phyloP scores from a whole-genome alignment of 2,329 filamentous ascomycete species.

The Claviceps sp. region DNA sequence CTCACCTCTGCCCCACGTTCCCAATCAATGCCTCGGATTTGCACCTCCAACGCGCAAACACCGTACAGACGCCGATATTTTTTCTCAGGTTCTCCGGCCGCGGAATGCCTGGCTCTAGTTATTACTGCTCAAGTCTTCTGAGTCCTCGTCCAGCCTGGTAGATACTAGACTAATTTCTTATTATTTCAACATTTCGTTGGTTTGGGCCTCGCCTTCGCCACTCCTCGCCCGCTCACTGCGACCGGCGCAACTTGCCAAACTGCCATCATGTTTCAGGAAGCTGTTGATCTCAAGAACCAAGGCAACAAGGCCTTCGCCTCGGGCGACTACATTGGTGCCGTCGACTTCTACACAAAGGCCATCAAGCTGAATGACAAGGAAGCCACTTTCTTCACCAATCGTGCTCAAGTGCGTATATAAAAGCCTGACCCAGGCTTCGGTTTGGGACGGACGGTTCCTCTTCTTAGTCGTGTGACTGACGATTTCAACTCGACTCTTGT shows the following conservation, averaged over 20 bases:
- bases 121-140: not conserved
- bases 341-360: conserved; percentile 75
- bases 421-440: conserved; percentile 2
- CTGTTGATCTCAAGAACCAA: conserved; percentile 75
- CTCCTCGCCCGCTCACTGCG: not conserved
- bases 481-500: not conserved
- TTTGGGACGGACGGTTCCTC: conserved; percentile 5
- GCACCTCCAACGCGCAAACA: not conserved
- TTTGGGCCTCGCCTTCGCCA: not conserved
- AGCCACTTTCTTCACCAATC: conserved; percentile 84
- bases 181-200: not conserved
- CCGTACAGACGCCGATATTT: conserved; percentile 1
- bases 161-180: not conserved
- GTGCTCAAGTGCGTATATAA: conserved; percentile 64
- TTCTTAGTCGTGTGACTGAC: conserved; percentile 33
- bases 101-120: not conserved
- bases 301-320: conserved; percentile 86
- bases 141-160: not conserved
- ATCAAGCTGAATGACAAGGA: conserved; percentile 75
- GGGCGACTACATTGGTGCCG: conserved; percentile 73
- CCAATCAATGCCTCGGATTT: too few species aligned
- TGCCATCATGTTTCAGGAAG: conserved; percentile 44
- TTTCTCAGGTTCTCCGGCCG: not conserved
- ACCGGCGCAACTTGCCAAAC: not conserved
- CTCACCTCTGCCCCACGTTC: too few species aligned